phyloP scores from a whole-genome alignment of 805 yeast species.

The Komagataella pseudopastoris region DNA sequence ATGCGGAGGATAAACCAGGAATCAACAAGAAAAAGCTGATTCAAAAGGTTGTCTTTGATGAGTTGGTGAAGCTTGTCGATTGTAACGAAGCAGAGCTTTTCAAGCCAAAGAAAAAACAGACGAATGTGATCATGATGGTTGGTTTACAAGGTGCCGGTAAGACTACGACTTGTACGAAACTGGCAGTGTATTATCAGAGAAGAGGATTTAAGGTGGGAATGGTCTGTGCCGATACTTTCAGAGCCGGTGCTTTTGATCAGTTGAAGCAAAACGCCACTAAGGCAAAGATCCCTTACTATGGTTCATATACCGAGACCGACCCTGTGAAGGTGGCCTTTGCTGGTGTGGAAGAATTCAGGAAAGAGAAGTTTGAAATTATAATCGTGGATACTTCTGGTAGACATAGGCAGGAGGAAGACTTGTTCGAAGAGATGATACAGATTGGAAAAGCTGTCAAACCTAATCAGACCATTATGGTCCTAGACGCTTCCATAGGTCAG shows the following conservation, averaged over 20 bases:
- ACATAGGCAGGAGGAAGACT: conserved; percentile 86
- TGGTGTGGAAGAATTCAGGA: conserved; percentile 85
- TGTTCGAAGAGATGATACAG: conserved; percentile 91
- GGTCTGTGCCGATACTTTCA: conserved; percentile 97
- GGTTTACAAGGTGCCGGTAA: conserved; percentile 99
- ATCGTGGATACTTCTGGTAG: conserved; percentile 98
- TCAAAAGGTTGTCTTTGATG: conserved; percentile 92
- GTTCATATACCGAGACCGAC: conserved; percentile 90
- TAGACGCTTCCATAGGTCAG: conserved; percentile 96
- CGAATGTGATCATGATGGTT: conserved; percentile 88
- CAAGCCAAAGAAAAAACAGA: conserved; percentile 74
- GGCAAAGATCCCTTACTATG: conserved; percentile 88
- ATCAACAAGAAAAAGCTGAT: conserved; percentile 64
- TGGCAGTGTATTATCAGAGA: conserved; percentile 88
- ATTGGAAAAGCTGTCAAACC: conserved; percentile 81
- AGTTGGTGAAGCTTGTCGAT: conserved; percentile 77
- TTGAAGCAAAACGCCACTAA: conserved; percentile 93
- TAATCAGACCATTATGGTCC: conserved; percentile 93
- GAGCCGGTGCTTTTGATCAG: conserved; percentile 99
- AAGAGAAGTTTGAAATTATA: conserved; percentile 83
- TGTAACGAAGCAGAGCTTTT: conserved; percentile 32
- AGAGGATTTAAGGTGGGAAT: conserved; percentile 91
- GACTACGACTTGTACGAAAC: conserved; percentile 92
- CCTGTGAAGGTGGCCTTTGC: conserved; percentile 86
- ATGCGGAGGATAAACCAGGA: conserved; percentile 36